Evolutionary conservation across 495 filamentous ascomycete species (phyloP).

Genomic region (Neurospora sp.): DNA sequence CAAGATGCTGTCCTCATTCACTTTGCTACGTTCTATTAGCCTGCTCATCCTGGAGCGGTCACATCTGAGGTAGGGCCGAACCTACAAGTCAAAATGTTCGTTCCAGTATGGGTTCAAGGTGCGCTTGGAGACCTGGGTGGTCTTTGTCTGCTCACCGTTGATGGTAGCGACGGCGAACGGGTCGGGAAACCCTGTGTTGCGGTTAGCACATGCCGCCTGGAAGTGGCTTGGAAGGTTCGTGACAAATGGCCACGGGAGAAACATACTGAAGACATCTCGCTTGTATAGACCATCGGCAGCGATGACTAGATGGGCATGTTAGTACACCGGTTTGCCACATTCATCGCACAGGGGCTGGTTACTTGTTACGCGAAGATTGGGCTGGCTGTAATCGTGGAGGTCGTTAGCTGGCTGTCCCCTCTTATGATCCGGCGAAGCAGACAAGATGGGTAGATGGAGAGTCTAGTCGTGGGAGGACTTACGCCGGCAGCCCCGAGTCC

Average conservation of each 20-base stretch:
- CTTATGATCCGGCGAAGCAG: background rate
- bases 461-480: slow-evolving; percentile 6
- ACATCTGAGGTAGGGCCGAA: background rate
- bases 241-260: slow-evolving; percentile 8
- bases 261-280: slow-evolving; percentile 94
- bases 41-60: background rate
- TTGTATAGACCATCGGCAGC: slow-evolving; percentile 98
- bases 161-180: slow-evolving; percentile 96
- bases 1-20: slow-evolving; percentile 87
- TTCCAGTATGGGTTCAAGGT: slow-evolving; percentile 99
- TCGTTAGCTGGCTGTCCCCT: slow-evolving; percentile 11
- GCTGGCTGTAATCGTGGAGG: slow-evolving; percentile 30
- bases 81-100: slow-evolving; percentile 94
- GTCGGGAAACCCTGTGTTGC: slow-evolving; percentile 73
- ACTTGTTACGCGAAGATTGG: slow-evolving; percentile 60
- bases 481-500: slow-evolving; percentile 23
- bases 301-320: slow-evolving; percentile 58
- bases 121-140: slow-evolving; percentile 90
- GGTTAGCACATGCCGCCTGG: background rate
- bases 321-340: slow-evolving; percentile 1
- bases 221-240: background rate
- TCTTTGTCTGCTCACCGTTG: slow-evolving; percentile 92
- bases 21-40: slow-evolving; percentile 48
- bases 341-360: slow-evolving; percentile 17
- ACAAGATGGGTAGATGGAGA: background rate